Conservation (phyloP, 495 filamentous ascomycete genomes). For the Hypoxylon crocopeplum region DNA sequence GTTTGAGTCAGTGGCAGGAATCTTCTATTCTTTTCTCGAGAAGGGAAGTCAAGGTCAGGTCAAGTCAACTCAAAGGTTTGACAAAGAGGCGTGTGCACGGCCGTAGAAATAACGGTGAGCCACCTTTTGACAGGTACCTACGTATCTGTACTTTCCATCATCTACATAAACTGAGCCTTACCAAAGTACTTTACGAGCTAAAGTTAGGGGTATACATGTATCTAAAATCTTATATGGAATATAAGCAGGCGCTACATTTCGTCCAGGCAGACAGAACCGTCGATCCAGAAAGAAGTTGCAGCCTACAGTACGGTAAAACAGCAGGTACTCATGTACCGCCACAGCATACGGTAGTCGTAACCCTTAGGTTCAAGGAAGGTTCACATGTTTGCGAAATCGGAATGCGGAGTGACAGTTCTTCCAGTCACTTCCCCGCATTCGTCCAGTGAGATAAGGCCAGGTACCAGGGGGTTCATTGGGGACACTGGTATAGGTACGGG, state of each 20-base stretch:
- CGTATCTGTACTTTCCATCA: neutral
- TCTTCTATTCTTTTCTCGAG: conserved; percentile 33
- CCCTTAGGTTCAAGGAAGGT: too few relatives aligned
- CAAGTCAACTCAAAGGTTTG: too few relatives aligned
- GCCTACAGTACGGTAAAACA: neutral
- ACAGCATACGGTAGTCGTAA: too few relatives aligned
- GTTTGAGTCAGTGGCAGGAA: conserved; percentile 8
- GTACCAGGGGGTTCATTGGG: too few relatives aligned
- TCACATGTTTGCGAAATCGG: conserved; percentile 33
- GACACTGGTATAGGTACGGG: too few relatives aligned
- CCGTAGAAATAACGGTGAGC: conserved; percentile 22
- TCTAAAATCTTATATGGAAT: neutral
- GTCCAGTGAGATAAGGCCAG: neutral
- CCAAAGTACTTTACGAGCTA: too few relatives aligned
- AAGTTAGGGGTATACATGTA: neutral
- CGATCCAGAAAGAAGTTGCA: neutral
- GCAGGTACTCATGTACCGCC: too few relatives aligned
- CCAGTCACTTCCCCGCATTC: conserved; percentile 28
- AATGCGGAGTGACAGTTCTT: conserved; percentile 27
- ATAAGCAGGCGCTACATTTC: too few relatives aligned
- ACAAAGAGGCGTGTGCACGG: conserved; percentile 11
- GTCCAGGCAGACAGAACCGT: neutral
- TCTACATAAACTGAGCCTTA: too few relatives aligned
- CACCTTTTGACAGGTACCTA: conserved; percentile 2
- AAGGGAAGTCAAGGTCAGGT: neutral